phyloP scores from a whole-genome alignment of 2,329 filamentous ascomycete species.

The Chaetomiaceae sp. region DNA sequence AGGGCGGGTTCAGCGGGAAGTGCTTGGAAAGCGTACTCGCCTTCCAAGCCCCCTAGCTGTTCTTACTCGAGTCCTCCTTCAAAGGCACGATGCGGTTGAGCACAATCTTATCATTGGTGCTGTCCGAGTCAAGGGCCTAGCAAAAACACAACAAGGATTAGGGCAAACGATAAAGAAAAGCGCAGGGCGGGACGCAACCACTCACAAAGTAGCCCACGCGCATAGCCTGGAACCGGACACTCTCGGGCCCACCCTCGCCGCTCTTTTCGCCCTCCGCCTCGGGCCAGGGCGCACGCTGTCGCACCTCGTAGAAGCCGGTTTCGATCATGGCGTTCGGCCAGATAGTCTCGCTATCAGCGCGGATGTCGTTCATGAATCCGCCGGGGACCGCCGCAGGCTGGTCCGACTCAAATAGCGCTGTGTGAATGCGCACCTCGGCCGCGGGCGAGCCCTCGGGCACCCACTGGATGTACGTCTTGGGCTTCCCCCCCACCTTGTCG shows the following conservation, averaged over 20 bases:
- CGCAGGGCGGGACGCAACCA: constrained; percentile 36
- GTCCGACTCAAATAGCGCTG: constrained; percentile 78
- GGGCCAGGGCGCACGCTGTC: constrained; percentile 70
- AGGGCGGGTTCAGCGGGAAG: no score
- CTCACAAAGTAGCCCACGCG: constrained; percentile 45
- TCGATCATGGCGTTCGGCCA: constrained; percentile 75
- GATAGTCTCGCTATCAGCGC: constrained; percentile 73
- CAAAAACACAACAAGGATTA: constrained; percentile 52
- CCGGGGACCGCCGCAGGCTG: constrained; percentile 71
- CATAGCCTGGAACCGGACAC: constrained; percentile 84
- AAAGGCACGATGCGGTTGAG: constrained; percentile 86
- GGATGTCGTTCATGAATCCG: constrained; percentile 78
- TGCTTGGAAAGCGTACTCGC: background rate
- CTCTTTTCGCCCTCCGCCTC: constrained; percentile 66
- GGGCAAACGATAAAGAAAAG: background rate
- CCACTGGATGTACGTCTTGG: constrained; percentile 87
- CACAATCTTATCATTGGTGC: constrained; percentile 68
- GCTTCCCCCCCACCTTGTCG: no score
- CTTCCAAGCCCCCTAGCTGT: background rate
- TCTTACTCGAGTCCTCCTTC: constrained; percentile 76
- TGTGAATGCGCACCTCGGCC: constrained; percentile 72
- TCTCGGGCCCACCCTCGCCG: constrained; percentile 60
- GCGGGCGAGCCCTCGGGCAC: constrained; percentile 65
- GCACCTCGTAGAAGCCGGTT: constrained; percentile 72
- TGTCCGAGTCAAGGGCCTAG: constrained; percentile 71